Conservation (phyloP, 352 stramenopile genomes). For the Pythium folliculosum region DNA sequence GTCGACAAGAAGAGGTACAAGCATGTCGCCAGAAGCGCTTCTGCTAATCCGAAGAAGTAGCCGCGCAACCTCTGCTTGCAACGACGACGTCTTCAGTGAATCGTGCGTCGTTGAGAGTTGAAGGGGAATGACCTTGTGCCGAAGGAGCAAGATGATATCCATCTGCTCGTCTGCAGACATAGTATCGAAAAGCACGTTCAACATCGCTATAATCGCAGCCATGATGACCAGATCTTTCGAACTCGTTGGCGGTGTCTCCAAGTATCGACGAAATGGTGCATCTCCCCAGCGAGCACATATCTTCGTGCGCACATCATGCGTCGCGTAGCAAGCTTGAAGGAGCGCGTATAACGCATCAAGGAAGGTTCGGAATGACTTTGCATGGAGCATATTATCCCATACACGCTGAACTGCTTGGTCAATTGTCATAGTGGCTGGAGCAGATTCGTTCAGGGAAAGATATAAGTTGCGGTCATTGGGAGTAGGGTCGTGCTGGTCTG, state of each 20-base stretch:
- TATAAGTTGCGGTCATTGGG: background rate
- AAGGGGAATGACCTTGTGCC: constrained; percentile 54
- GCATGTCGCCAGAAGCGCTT: constrained; percentile 49
- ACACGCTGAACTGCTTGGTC: background rate
- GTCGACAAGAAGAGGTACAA: constrained; percentile 60
- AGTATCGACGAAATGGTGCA: constrained; percentile 16
- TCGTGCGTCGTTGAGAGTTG: constrained; percentile 11
- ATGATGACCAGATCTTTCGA: constrained; percentile 57
- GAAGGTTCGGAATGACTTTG: constrained; percentile 60
- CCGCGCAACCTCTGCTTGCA: constrained; percentile 44
- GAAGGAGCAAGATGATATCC: constrained; percentile 48
- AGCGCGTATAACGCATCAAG: constrained; percentile 67
- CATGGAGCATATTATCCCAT: constrained; percentile 14
- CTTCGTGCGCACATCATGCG: constrained; percentile 21
- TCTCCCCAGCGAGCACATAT: constrained; percentile 44
- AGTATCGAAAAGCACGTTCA: constrained; percentile 38
- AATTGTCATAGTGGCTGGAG: background rate
- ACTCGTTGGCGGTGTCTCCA: constrained; percentile 24
- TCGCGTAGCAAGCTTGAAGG: constrained; percentile 39
- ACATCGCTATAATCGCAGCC: constrained; percentile 37
- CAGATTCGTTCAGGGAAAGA: background rate
- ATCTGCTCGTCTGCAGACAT: constrained; percentile 47
- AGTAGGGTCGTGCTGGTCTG: background rate
- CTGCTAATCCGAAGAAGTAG: constrained; percentile 52
- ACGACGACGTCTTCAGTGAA: constrained; percentile 19